A percentile compares a stretch with the other conserved stretches of the same genome.
Conservation (phyloP, 208 protist species). For the Acanthamoeba lenticulata region DNA sequence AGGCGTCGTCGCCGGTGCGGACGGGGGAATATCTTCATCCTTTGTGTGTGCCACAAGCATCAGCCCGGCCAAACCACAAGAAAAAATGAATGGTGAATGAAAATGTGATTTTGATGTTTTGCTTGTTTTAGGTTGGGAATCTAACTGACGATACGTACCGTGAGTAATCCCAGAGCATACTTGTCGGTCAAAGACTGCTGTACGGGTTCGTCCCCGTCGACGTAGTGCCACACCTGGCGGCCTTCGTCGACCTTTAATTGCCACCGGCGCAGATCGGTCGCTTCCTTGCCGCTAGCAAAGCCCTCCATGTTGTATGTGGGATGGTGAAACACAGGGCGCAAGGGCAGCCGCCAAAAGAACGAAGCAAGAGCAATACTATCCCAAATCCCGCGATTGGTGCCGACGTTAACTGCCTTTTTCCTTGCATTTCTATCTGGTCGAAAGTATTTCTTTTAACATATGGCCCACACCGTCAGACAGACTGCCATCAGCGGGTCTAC, state of each 20-base stretch:
- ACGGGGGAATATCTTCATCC: neutral
- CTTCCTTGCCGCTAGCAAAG: neutral
- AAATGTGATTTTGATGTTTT: neutral
- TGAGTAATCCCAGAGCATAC: neutral
- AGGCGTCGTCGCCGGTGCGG: neutral
- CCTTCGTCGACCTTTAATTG: neutral
- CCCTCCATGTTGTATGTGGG: neutral
- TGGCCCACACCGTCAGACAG: too few relatives aligned
- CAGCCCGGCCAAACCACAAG: neutral
- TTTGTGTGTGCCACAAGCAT: neutral
- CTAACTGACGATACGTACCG: too few relatives aligned
- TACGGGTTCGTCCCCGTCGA: slow-evolving; percentile 8
- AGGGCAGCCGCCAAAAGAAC: neutral
- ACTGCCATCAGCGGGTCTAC: too few relatives aligned
- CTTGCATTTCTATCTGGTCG: too few relatives aligned
- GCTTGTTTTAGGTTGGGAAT: too few relatives aligned
- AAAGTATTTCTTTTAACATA: too few relatives aligned
- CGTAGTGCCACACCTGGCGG: slow-evolving; percentile 29
- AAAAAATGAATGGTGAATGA: neutral
- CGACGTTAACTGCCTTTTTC: too few relatives aligned
- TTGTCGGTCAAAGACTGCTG: slow-evolving; percentile 11
- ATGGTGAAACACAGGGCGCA: too few relatives aligned
- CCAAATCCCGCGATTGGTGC: too few relatives aligned
- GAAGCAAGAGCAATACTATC: neutral
- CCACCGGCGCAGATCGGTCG: neutral